phyloP scores from a whole-genome alignment of 2,329 filamentous ascomycete species.

The Madurella mycetomatis region DNA sequence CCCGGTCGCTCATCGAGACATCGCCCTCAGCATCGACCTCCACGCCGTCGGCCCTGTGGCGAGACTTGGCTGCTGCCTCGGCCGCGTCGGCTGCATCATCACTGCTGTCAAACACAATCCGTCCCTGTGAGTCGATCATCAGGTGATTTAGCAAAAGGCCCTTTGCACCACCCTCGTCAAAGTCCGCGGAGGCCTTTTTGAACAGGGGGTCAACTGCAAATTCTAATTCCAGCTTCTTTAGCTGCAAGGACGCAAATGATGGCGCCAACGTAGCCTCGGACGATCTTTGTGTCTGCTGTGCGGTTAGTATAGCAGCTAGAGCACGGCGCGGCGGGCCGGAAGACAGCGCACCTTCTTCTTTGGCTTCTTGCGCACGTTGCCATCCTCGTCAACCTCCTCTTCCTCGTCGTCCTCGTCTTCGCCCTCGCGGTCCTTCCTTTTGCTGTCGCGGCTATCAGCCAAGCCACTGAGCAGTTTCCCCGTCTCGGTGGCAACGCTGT shows the following conservation, averaged over 20 bases:
- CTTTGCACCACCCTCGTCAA: constrained; percentile 96
- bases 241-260: constrained; percentile 79
- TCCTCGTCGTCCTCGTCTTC: constrained; percentile 62
- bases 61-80: constrained; percentile 35
- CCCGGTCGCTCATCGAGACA: constrained; percentile 15
- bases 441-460: constrained; percentile 78
- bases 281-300: constrained; percentile 51
- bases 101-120: constrained; percentile 97
- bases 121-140: constrained; percentile 86
- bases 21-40: constrained; percentile 35
- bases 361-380: constrained; percentile 52
- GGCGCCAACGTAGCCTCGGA: constrained; percentile 91
- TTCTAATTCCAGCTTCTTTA: constrained; percentile 97
- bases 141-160: constrained; percentile 91
- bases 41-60: constrained; percentile 33
- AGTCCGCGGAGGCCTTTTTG: constrained; percentile 97
- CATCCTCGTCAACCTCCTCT: constrained; percentile 50
- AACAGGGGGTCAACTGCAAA: constrained; percentile 97
- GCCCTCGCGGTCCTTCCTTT: constrained; percentile 62
- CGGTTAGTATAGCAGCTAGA: neutral
- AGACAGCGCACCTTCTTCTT: constrained; percentile 63
- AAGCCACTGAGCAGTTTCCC: constrained; percentile 90
- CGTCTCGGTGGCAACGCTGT: constrained; percentile 96
- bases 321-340: neutral
- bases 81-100: constrained; percentile 66